Conservation (phyloP, 2,329 filamentous ascomycete genomes). For the Massarina eburnea region DNA sequence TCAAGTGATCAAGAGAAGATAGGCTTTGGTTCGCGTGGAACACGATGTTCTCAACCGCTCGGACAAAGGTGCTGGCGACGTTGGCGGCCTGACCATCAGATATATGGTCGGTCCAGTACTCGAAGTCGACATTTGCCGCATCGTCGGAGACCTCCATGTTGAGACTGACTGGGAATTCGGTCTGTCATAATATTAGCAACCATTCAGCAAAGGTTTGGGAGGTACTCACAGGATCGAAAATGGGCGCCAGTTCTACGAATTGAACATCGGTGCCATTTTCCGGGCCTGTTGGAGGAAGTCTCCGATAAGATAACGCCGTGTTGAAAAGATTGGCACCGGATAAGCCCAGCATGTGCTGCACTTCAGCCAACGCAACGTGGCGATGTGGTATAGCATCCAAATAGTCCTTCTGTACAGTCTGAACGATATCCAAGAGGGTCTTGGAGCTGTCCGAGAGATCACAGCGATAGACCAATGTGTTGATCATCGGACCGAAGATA, state of each 20-base stretch:
- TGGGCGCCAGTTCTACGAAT: conserved; percentile 40
- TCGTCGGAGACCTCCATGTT: conserved; percentile 52
- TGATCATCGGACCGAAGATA: conserved; percentile 52
- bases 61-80: conserved; percentile 34
- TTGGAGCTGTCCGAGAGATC: conserved; percentile 33
- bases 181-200: conserved; percentile 11
- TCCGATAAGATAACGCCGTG: conserved; percentile 52
- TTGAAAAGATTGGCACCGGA: conserved; percentile 47
- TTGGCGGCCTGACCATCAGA: conserved; percentile 34
- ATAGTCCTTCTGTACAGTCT: conserved; percentile 50
- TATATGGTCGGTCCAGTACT: conserved; percentile 39
- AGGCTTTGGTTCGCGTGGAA: conserved; percentile 38
- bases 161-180: conserved; percentile 51
- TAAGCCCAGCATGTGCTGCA: conserved; percentile 46
- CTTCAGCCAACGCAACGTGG: conserved; percentile 48
- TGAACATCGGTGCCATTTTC: conserved; percentile 30
- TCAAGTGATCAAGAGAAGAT: conserved; percentile 42
- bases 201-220: neutral
- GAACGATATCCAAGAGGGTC: conserved; percentile 43
- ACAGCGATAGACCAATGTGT: conserved; percentile 50
- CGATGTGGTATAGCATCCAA: conserved; percentile 49
- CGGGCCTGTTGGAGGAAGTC: conserved; percentile 37
- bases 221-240: conserved; percentile 44
- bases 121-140: conserved; percentile 31
- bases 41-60: conserved; percentile 40